These are phyloP conservation scores for Westerdykella aurantiaca DNA, from an alignment of 2,329 filamentous ascomycete genomes.

Conservation along the genomic window DNA sequence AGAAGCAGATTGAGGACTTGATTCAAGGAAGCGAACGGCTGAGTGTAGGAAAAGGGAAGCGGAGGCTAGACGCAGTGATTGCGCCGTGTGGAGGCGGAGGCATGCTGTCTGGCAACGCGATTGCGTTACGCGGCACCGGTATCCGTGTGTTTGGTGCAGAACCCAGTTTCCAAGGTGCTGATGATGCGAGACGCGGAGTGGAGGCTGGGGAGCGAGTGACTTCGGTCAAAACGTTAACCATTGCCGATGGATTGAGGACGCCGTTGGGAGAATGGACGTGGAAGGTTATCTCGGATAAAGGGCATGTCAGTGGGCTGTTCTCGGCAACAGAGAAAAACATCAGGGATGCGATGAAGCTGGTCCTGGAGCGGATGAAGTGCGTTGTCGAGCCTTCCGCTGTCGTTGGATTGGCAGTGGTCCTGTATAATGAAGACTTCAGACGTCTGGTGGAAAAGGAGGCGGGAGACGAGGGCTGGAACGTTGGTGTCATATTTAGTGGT, in stretches of 20 bases:
- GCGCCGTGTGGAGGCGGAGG: constrained; percentile 84
- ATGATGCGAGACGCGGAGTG: constrained; percentile 72
- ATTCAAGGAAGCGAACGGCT: constrained; percentile 30
- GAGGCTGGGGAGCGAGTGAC: constrained; percentile 58
- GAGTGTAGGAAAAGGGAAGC: constrained; percentile 5
- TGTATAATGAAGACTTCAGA: constrained; percentile 79
- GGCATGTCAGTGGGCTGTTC: constrained; percentile 66
- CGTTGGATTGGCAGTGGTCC: constrained; percentile 73
- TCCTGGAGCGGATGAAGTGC: constrained; percentile 83
- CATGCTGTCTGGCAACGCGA: constrained; percentile 75
- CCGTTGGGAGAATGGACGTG: constrained; percentile 73
- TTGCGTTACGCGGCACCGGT: constrained; percentile 65
- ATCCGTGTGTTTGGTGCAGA: constrained; percentile 82
- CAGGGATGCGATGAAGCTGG: constrained; percentile 64
- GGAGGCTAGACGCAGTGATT: constrained; percentile 53
- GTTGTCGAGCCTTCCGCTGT: constrained; percentile 84
- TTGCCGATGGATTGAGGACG: constrained; percentile 84
- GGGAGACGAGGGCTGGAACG: constrained; percentile 67
- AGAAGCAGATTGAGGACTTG: constrained; percentile 61
- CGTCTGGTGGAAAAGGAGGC: constrained; percentile 62
- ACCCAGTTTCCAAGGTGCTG: constrained; percentile 73
- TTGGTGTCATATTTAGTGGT: constrained; percentile 57
- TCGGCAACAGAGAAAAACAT: constrained; percentile 80
- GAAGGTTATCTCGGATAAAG: constrained; percentile 64
- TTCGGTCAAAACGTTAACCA: constrained; percentile 67